Evolutionary conservation across 768 basidiomycete genomes (phyloP), one percentile per base, ranked within the genome.

Genomic region (Hygrocybe punicea): DNA sequence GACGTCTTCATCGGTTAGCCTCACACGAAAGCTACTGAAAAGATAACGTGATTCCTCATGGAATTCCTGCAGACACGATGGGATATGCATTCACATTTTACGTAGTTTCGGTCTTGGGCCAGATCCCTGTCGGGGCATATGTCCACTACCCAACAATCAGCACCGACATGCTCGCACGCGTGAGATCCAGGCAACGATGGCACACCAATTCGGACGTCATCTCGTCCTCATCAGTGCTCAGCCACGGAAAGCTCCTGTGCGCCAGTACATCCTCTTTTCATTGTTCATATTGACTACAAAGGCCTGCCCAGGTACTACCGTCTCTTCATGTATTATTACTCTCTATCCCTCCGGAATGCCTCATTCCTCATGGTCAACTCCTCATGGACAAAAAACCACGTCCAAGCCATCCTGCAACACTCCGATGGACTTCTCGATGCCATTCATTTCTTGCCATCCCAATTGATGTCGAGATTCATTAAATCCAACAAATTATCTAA

Each of bases 101-200:
- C 16, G 74, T 89, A 29, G 85, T 94, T 7, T 72, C 81, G 1
- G 71, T 84, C 51, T 65, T 96, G 2, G 79, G 83, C 14, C 67
- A 76, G 14, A 78, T 92, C 39, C 86, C 90, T 2, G 80, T 96
- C 21, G 93, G 89, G 8, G 89, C 93, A 25, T 99, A 98, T 64
- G 84, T 93, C 9, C 97, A 99, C 70, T 99, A 97, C 67, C 97
- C 97, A 1, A 97, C 91, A 6, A 96, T 99, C 67, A 93, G 91
- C 66, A 89, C 88, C 7, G 86, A 93, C 62, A 98, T 98, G 97
- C 80, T 98, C 34, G 78, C 80, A 51, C 85, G 96, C 35, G 92
- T 97, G 25, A 72, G 76, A 51, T 76, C 77, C 1, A 78, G 88
- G 10, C 71, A 75, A 50, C 70, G 72, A 10, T 82, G 83, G 62